These are phyloP conservation scores for Panicum hallii DNA, from an alignment of 202 grass and related monocot species.

Conservation along the genomic window DNA sequence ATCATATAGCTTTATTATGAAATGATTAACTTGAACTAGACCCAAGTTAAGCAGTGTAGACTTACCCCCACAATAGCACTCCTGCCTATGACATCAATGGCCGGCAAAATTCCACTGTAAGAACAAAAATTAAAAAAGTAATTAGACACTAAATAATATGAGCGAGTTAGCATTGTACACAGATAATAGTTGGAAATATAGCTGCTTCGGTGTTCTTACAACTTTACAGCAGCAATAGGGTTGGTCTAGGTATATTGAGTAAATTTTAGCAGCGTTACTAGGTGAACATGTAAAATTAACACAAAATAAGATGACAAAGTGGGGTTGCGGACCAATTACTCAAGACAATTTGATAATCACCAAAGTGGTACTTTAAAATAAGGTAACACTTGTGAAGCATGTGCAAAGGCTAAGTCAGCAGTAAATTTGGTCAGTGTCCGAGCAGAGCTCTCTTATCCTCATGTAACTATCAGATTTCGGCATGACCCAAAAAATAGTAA, in stretches of 20 bases:
- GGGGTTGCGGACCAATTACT: neutral
- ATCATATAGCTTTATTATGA: neutral
- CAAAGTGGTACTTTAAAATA: neutral
- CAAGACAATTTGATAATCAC: neutral
- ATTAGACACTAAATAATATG: slow-evolving; percentile 38
- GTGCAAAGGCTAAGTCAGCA: neutral
- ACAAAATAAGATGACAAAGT: slow-evolving; percentile 9
- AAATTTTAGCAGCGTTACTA: neutral
- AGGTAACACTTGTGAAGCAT: slow-evolving; percentile 9
- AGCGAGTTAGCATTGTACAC: slow-evolving; percentile 8
- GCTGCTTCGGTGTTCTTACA: neutral
- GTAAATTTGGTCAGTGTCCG: neutral
- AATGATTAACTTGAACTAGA: slow-evolving; percentile 7
- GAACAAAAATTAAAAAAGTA: slow-evolving; percentile 13
- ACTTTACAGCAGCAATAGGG: slow-evolving; percentile 32
- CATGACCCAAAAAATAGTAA: slow-evolving; percentile 11
- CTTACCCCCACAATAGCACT: slow-evolving; percentile 83
- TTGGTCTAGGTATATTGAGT: neutral
- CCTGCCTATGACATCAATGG: slow-evolving; percentile 72
- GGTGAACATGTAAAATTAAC: slow-evolving; percentile 9
- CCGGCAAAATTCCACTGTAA: slow-evolving; percentile 79
- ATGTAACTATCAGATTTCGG: slow-evolving; percentile 22
- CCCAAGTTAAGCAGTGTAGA: neutral
- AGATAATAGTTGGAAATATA: slow-evolving; percentile 13
- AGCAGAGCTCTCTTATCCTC: slow-evolving; percentile 9